Evolutionary conservation across 1,284 basidiomycete species (phyloP), one percentile per base, ranked within the genome.

Genomic region (Veloboletus limbatus): DNA sequence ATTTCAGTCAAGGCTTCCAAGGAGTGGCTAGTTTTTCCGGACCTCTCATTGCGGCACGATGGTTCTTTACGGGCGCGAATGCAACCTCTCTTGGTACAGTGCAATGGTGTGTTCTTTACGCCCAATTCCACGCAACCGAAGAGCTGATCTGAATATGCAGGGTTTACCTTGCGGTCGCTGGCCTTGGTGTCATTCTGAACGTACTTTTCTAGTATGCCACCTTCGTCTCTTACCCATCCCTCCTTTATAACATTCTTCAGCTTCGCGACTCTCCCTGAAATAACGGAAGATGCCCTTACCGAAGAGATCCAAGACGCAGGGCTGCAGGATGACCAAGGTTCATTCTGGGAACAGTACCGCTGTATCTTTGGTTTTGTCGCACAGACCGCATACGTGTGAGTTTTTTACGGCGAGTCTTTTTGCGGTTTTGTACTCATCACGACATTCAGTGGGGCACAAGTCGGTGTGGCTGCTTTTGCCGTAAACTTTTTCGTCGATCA

Each of bases 1-100:
- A 90, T 61, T 85, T 91, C 61, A 86, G 84, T 43, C 89, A 92
- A 68, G 83, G 85, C 2, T 90, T 88, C 71, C 87, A 91, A 64
- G 87, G 89, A 37, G 72, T 92, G 30, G 88, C 87, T 0, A 81
- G 81, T 1, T 88, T 92, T 58, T 74, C 84, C 18, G 89, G 89
- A 1, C 88, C 89, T 21, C 76, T 91, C 55, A 92, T 92, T 57
- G 88, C 87, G 18, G 81, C 82, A 14, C 69, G 73, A 34, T 88
- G 81, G 73, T 91, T 91, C 71, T 88, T 88, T 73, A 70, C 67
- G 6, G 85, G 78, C 3, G 75, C 68, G 43, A 82, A 88, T 61
- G 75, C 75, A 5, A 75, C 69, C 35, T 73, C 72, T 26, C 75
- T 90, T 27, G 79, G 77, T 54, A 88, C 79, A 35, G 82, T 92